Evolutionary conservation across 108 stramenopile genomes (phyloP), one percentile per base, ranked within the genome.

Genomic region (Seminavis robusta): DNA sequence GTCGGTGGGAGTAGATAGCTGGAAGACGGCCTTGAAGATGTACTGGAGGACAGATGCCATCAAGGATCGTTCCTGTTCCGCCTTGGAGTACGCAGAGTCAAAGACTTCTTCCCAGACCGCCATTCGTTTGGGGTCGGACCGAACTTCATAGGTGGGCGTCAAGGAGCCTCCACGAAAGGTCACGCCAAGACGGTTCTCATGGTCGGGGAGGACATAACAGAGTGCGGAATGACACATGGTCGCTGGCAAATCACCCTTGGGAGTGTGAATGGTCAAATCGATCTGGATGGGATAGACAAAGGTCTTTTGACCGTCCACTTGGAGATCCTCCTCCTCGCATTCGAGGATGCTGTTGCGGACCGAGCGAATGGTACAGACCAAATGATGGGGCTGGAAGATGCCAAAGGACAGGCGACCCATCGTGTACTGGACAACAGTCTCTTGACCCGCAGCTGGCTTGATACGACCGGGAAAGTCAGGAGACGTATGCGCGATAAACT

Each of bases 351-450:
- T n/a, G 53, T 81, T 76, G 36, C 63, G 34, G 11, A 81, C 66
- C 31, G 58, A 32, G 40, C 60, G 21, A 3, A 79, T 36, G 1
- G 65, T 71, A 44, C 76, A 75, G 1, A 75, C 63, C 28, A 73
- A 20, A 1, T 76, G 61, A 9, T 52, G 54, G 0, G 82, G 82
- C 42, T 67, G 62, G 48, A 76, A 83, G 30, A 78, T 67, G 25
- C 65, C 65, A 61, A 83, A 83, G 6, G 63, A 62, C 49, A 83
- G 59, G 0, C 72, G 56, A 24, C 82, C 77, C 9, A 83, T 47
- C 1, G 77, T 76, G 59, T 73, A 83, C 39, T 61, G 67, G 7
- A 54, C 58, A 8, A 63, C 24, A 19, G 44, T 47, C 47, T 58
- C 66, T 20, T 47, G 29, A 27, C 37, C 54, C 26, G 46, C 34